Base-by-base conservation (phyloP, 2,329 filamentous ascomycete genomes). In the Hymenoscyphus fructigenus region DNA sequence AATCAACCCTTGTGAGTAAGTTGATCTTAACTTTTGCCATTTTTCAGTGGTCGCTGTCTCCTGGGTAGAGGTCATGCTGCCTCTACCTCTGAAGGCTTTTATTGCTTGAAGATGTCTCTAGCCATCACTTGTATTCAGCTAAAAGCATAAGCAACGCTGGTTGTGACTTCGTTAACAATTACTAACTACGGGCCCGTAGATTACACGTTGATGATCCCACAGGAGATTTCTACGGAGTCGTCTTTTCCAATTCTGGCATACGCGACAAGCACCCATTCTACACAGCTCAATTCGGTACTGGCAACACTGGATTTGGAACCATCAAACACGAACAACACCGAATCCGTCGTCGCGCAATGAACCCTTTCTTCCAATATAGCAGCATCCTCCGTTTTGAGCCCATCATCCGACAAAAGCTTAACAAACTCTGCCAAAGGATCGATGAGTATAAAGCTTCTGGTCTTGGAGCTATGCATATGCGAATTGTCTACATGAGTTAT, bases 311-410 rank as follows among this genome's bases (percentile, higher is more conserved):
- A n/a, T 73, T 73, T 44, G 67, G 66, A 17, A 71, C 69, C 1
- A 64, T 64, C 28, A 66, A 68, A 61, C 67, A 74, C 50, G 62
- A 67, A 23, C 65, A 66, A 23, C 71, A 74, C 61, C 67, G 70
- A 7, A 34, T 62, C 5, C 68, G 71, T 47, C 67, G 70, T 17
- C 60, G 65, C 17, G 66, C 70, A 14, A 50, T 72, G 20, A 72
- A 69, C 32, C 67, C 69, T 1, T 74, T 72, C 60, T 69, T 74
- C 44, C 69, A 70, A 9, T 69, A 67, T 36, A 41, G 60, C 36
- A 65, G 59, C 0, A 57, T 72, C 12, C 57, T 47, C 6, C 64
- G 61, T 1, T 64, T 74, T 5, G 63, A 74, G 47, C 71, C 70
- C 5, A 62, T 70, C 28, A 65, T 72, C 9, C 59, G 28, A 15